Percentiles rank a stretch among this genome's conserved stretches.
phyloP scores from a whole-genome alignment of 2,329 filamentous ascomycete genomes.

The Ophiostoma tasmaniense region DNA sequence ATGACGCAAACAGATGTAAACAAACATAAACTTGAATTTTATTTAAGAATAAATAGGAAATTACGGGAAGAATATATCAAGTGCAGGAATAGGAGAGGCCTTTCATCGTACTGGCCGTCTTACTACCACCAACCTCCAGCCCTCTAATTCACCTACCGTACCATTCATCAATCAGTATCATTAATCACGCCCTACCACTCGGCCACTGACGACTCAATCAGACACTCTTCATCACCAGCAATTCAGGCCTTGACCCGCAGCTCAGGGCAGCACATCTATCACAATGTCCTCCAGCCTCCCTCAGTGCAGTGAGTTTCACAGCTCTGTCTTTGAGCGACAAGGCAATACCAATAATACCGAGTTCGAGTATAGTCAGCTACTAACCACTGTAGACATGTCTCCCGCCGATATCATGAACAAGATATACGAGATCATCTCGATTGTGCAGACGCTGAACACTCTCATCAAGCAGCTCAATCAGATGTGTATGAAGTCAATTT shows the following conservation, averaged over 20 bases:
- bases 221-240: neutral
- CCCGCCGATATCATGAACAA: constrained; percentile 9
- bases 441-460: constrained; percentile 9
- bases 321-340: too few species aligned
- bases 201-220: neutral
- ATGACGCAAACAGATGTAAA: neutral
- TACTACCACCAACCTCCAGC: neutral
- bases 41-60: neutral
- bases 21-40: neutral
- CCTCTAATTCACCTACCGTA: neutral
- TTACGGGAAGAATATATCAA: neutral
- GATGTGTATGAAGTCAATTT: constrained; percentile 8
- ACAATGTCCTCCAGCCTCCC: neutral
- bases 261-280: neutral
- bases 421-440: constrained; percentile 12
- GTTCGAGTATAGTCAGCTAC: neutral
- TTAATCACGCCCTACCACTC: neutral
- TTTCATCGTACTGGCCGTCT: neutral
- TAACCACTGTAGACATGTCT: neutral
- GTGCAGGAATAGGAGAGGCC: neutral
- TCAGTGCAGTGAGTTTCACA: neutral
- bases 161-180: neutral
- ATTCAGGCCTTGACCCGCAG: neutral
- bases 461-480: constrained; percentile 12
- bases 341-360: too few species aligned